Percentiles rank a stretch among this genome's conserved stretches.
Conservation (phyloP, 192 early-diverging fungal genomes). For the Umbelopsis sp. region DNA sequence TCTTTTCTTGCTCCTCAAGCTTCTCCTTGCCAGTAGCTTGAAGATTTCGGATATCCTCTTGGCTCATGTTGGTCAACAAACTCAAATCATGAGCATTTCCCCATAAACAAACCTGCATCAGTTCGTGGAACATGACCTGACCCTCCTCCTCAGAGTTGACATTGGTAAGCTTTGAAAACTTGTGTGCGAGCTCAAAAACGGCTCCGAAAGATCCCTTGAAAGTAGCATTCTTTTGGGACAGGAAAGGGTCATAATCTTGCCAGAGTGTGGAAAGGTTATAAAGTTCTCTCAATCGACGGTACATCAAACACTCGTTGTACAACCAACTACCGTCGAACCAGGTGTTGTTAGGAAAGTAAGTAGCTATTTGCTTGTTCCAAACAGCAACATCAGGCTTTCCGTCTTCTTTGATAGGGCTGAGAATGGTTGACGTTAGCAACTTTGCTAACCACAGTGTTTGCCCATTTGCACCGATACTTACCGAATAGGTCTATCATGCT, state of each 20-base stretch:
- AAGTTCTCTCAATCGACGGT: slow-evolving; percentile 66
- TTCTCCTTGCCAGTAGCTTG: slow-evolving; percentile 50
- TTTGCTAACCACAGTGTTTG: not conserved
- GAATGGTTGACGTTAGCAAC: not conserved
- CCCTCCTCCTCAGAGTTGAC: slow-evolving; percentile 29
- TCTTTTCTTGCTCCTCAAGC: slow-evolving; percentile 52
- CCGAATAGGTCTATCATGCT: slow-evolving; percentile 59
- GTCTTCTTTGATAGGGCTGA: slow-evolving; percentile 56
- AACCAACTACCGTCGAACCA: slow-evolving; percentile 85
- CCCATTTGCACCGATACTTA: slow-evolving; percentile 14
- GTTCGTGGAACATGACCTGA: slow-evolving; percentile 64
- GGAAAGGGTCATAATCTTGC: slow-evolving; percentile 77
- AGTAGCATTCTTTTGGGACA: slow-evolving; percentile 64
- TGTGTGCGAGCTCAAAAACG: slow-evolving; percentile 64
- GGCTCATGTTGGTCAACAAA: slow-evolving; percentile 70
- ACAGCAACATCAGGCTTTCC: slow-evolving; percentile 52
- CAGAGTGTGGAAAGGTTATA: slow-evolving; percentile 62
- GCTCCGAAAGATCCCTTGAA: slow-evolving; percentile 69
- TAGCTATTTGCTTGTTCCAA: slow-evolving; percentile 69
- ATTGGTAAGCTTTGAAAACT: slow-evolving; percentile 34
- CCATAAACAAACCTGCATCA: slow-evolving; percentile 82
- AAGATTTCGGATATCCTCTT: slow-evolving; percentile 70
- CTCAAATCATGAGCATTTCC: slow-evolving; percentile 89
- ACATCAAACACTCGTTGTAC: slow-evolving; percentile 85
- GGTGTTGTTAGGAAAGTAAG: slow-evolving; percentile 55